These are phyloP conservation scores for Euphorbia lathyris DNA, from an alignment of 345 rosid genomes.

Conservation along the genomic window DNA sequence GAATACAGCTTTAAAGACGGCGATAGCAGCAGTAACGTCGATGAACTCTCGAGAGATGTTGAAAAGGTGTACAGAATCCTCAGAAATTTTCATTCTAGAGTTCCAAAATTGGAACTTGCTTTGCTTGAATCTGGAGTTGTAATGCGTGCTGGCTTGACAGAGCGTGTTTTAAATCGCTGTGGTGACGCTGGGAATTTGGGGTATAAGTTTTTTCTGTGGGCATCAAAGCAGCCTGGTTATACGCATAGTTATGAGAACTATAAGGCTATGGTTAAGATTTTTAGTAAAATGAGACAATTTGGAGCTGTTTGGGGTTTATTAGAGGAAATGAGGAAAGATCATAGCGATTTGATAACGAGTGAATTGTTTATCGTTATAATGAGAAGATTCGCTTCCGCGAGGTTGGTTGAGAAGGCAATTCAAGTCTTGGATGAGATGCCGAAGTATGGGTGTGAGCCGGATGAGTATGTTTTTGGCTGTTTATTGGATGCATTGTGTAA, in stretches of 20 bases:
- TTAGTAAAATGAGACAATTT: conserved; percentile 84
- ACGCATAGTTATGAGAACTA: conserved; percentile 62
- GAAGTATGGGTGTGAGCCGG: conserved; percentile 73
- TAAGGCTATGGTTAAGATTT: conserved; percentile 64
- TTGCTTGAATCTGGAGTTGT: conserved; percentile 68
- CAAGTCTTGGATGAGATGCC: conserved; percentile 94
- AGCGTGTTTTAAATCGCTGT: conserved; percentile 81
- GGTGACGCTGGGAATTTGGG: conserved; percentile 91
- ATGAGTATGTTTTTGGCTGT: conserved; percentile 71
- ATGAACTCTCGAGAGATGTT: conserved; percentile 70
- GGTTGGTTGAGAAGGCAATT: conserved; percentile 77
- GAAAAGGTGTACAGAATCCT: conserved; percentile 74
- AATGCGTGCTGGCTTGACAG: conserved; percentile 63
- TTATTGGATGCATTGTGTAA: conserved; percentile 83
- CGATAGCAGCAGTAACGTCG: conserved; percentile 25
- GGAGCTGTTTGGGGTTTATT: conserved; percentile 84
- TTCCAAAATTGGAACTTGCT: conserved; percentile 74
- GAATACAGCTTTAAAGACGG: background rate
- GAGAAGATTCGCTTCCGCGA: conserved; percentile 64
- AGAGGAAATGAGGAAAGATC: conserved; percentile 81
- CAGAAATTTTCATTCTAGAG: conserved; percentile 64
- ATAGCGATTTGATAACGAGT: conserved; percentile 59
- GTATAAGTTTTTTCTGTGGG: conserved; percentile 77
- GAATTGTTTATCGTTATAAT: conserved; percentile 72
- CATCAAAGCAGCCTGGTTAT: conserved; percentile 72